These are phyloP conservation scores for Cyamopsis tetragonoloba DNA, from an alignment of 306 rosid species.

Conservation along the genomic window DNA sequence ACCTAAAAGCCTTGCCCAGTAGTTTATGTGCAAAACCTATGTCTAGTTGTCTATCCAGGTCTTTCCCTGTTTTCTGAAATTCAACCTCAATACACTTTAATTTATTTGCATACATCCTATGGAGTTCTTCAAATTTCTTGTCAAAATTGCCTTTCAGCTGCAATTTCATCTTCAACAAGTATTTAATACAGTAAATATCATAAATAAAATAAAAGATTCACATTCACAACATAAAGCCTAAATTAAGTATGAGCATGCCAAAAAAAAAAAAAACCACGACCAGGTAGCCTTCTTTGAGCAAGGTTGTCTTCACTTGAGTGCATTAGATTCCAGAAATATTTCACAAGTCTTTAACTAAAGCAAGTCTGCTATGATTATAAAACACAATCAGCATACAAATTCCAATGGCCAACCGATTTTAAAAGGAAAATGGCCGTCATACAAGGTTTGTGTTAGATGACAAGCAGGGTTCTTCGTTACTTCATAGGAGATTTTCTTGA, in stretches of 20 bases:
- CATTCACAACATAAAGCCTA: slow-evolving; percentile 4
- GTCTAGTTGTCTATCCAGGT: slow-evolving; percentile 35
- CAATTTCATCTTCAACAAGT: slow-evolving; percentile 52
- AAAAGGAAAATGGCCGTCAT: slow-evolving; percentile 72
- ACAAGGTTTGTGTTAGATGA: slow-evolving; percentile 91
- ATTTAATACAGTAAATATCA: slow-evolving; percentile 1
- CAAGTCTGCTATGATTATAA: too few relatives aligned
- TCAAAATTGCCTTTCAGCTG: slow-evolving; percentile 47
- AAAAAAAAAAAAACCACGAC: too few relatives aligned
- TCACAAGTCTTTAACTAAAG: too few relatives aligned
- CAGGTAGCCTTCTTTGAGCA: too few relatives aligned
- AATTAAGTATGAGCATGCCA: not conserved
- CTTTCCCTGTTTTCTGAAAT: slow-evolving; percentile 34
- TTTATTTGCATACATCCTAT: slow-evolving; percentile 47
- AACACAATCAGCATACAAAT: too few relatives aligned
- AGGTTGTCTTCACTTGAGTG: too few relatives aligned
- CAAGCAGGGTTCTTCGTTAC: slow-evolving; percentile 80
- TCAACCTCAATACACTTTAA: slow-evolving; percentile 42
- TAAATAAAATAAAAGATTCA: not conserved
- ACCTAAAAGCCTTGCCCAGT: slow-evolving; percentile 65
- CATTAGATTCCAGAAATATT: too few relatives aligned
- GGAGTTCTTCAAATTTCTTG: slow-evolving; percentile 63
- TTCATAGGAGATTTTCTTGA: slow-evolving; percentile 95
- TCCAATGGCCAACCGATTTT: too few relatives aligned
- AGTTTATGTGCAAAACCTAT: slow-evolving; percentile 41